Base-by-base conservation (phyloP, 768 basidiomycete genomes). In the Calvatia gigantea region DNA sequence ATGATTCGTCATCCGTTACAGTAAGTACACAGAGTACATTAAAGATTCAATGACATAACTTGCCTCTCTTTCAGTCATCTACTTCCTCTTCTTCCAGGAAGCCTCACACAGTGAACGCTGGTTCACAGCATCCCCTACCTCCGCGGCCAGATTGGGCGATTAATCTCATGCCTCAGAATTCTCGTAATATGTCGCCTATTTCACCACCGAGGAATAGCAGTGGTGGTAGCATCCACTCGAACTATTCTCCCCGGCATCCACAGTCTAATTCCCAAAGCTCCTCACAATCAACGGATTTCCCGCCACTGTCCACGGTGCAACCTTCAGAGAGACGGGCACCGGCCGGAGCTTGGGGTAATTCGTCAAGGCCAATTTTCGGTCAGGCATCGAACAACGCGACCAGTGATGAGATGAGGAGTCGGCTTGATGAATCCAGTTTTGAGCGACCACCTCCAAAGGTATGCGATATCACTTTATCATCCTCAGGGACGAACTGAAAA, bases 141-240 rank as follows among this genome's bases (percentile, higher is more conserved):
- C 73, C 89, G 2, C 79, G 91, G 55, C 91, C 91, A 37, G 91
- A 94, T 67, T 94, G 92, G 91, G 91, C 91, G 15, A 88, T 93
- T 3, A 89, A 89, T 14, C 75, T 93, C 31, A 90, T 87, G 66
- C 82, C 89, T 0, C 86, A 89, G 56, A 75, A 63, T 60, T 73
- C 71, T 35, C 76, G 73, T 17, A 74, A 66, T 21, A 72, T 76
- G 61, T 72, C 77, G 12, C 73, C 77, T 21, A 71, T 75, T 51
- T 72, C 75, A 3, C 68, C 72, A 11, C 65, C 74, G n/a, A 70
- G 72, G 32, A 64, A 62, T 19, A 63, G 69, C 27, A 75, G 71
- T 54, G 70, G 71, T 41, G 62, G 64, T 51, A 60, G 65, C 27
- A 73, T 69, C 38, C 73, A 74, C 17, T 63, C 61, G 5, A 64